Evolutionary conservation across 1,139 yeast genomes (phyloP).

Genomic region (Yamadazyma triangularis): DNA sequence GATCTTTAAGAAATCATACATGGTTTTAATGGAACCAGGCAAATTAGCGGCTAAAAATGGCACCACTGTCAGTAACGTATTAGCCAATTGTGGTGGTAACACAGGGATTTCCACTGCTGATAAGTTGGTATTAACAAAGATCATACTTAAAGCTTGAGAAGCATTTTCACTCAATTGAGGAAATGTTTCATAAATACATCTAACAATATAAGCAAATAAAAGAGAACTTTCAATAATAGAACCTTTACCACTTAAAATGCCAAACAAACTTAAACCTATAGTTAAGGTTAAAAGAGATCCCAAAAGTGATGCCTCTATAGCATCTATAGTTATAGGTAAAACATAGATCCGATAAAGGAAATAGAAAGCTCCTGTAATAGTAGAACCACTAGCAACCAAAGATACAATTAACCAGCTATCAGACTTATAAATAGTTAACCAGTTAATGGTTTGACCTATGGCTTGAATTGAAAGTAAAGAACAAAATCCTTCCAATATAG

Average conservation of each 20-base stretch:
- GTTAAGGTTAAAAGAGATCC: conserved; percentile 83
- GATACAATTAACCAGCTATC: conserved; percentile 80
- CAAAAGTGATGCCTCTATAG: conserved; percentile 73
- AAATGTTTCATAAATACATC: conserved; percentile 86
- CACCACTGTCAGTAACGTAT: conserved; percentile 37
- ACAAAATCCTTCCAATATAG: conserved; percentile 89
- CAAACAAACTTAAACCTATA: conserved; percentile 71
- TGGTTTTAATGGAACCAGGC: conserved; percentile 57
- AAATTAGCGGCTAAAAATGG: conserved; percentile 50
- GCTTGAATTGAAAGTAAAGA: conserved; percentile 86
- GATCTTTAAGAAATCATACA: conserved; percentile 63
- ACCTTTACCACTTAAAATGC: conserved; percentile 79
- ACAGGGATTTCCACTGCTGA: conserved; percentile 27
- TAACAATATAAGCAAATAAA: conserved; percentile 83
- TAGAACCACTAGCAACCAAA: conserved; percentile 68
- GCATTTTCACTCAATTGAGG: conserved; percentile 69
- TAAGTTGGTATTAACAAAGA: conserved; percentile 37
- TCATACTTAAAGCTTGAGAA: conserved; percentile 30
- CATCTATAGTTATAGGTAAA: conserved; percentile 62
- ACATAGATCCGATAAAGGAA: conserved; percentile 81
- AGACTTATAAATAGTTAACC: conserved; percentile 64
- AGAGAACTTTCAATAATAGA: conserved; percentile 86
- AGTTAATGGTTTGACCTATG: conserved; percentile 74
- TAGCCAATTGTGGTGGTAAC: conserved; percentile 37
- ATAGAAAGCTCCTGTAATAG: conserved; percentile 71